These are phyloP conservation scores for Phytophthora foliorum DNA, from an alignment of 352 stramenopile genomes.

Conservation along the genomic window DNA sequence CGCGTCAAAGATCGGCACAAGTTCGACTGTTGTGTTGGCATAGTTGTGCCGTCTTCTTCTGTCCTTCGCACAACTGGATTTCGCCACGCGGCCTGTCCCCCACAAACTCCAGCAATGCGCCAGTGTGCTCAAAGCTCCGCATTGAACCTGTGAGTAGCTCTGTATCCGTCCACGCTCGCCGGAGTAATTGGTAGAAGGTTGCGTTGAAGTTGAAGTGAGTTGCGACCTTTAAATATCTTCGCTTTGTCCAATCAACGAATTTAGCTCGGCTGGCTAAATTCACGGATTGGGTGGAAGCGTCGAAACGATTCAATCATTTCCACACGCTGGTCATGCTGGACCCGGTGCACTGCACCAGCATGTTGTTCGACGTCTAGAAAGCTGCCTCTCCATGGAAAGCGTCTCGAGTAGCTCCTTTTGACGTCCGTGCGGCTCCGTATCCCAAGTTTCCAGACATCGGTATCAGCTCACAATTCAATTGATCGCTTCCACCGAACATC, in stretches of 20 bases:
- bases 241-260: constrained; percentile 19
- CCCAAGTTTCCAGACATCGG: neutral
- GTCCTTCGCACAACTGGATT: constrained; percentile 12
- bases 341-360: constrained; percentile 1
- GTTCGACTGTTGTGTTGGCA: neutral
- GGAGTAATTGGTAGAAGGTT: constrained; percentile 21
- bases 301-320: constrained; percentile 7
- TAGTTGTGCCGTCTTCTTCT: neutral
- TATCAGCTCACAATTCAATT: constrained; percentile 37
- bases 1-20: constrained; percentile 8
- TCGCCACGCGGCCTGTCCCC: constrained; percentile 4
- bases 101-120: neutral
- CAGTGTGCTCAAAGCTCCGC: neutral
- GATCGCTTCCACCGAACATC: constrained; percentile 13
- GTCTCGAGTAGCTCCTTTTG: neutral
- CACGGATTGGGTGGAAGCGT: constrained; percentile 8
- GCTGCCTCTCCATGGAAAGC: constrained; percentile 19
- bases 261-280: constrained; percentile 13
- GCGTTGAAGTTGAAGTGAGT: constrained; percentile 28
- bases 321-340: constrained; percentile 7
- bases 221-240: constrained; percentile 30
- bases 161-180: constrained; percentile 18
- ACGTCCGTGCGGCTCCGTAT: constrained; percentile 8
- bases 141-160: constrained; percentile 36
- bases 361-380: constrained; percentile 7